A percentile compares a stretch with the other conserved stretches of the same genome.
These are phyloP conservation scores for Diaporthe helianthi DNA, from an alignment of 2,329 filamentous ascomycete species.

Conservation along the genomic window DNA sequence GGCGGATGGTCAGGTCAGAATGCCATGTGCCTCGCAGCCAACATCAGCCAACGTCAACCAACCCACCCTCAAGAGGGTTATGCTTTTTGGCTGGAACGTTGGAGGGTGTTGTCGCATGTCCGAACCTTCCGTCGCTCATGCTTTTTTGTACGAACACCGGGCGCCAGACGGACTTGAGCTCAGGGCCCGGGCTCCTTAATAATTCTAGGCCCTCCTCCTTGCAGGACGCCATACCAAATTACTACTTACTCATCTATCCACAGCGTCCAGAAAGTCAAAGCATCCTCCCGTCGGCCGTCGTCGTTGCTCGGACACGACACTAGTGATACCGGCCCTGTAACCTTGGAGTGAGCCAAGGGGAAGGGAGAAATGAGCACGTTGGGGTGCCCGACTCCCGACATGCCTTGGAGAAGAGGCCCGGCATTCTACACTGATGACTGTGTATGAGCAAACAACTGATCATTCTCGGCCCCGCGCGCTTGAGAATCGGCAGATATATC, in stretches of 20 bases:
- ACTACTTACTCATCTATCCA: background rate
- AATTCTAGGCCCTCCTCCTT: conserved; percentile 11
- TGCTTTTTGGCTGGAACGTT: conserved; percentile 4
- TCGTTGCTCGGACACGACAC: conserved; percentile 24
- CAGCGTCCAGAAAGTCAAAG: conserved; percentile 21
- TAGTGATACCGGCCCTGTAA: conserved; percentile 3
- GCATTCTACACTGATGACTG: background rate
- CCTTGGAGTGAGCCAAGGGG: background rate
- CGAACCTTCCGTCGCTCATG: conserved; percentile 9
- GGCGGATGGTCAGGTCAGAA: background rate
- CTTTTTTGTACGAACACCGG: conserved; percentile 17
- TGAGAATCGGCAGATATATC: conserved; percentile 30
- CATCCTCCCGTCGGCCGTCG: background rate
- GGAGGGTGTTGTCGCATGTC: conserved; percentile 13
- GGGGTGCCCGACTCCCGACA: background rate
- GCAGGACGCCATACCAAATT: conserved; percentile 2
- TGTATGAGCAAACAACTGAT: conserved; percentile 10
- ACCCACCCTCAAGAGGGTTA: conserved; percentile 2
- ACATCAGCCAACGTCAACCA: conserved; percentile 14
- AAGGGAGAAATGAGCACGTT: background rate
- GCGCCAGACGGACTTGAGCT: conserved; percentile 13
- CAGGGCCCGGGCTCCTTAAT: background rate
- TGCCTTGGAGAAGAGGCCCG: background rate
- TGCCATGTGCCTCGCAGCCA: conserved; percentile 12
- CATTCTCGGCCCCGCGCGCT: conserved; percentile 25